Evolutionary conservation across 164 flowering plant genomes (phyloP).

Genomic region (Litsea cubeba): DNA sequence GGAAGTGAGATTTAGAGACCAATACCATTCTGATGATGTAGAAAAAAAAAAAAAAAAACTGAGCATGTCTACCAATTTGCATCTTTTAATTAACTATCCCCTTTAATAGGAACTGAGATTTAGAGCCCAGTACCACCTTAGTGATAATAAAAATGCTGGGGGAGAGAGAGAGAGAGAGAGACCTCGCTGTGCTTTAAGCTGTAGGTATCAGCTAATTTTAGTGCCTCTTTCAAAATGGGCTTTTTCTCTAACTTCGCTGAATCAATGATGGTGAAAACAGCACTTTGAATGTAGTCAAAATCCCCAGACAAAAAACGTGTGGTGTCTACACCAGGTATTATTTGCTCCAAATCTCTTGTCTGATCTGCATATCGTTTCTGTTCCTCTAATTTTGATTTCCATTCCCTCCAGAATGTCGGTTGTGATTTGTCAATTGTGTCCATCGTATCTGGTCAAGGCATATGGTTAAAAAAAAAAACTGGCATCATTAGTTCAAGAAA

Average conservation of each 20-base stretch:
- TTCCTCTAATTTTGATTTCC: constrained; percentile 83
- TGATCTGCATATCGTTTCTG: constrained; percentile 73
- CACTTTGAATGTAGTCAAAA: constrained; percentile 50
- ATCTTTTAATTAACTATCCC: not conserved
- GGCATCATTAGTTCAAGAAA: not conserved
- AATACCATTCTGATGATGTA: not conserved
- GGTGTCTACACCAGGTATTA: constrained; percentile 84
- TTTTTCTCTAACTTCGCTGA: constrained; percentile 73
- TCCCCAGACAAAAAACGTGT: constrained; percentile 82
- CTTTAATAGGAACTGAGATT: not conserved
- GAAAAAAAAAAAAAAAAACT: not conserved
- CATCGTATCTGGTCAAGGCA: constrained; percentile 45
- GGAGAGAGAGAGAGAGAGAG: constrained; percentile 8
- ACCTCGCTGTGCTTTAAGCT: constrained; percentile 68
- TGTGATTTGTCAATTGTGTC: constrained; percentile 50
- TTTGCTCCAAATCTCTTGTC: constrained; percentile 66
- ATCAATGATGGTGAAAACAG: constrained; percentile 51
- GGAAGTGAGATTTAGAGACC: not conserved
- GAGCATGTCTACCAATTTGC: not conserved
- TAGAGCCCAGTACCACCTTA: not conserved
- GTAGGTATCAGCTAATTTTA: constrained; percentile 60
- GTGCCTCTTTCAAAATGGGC: constrained; percentile 51
- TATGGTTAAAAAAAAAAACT: constrained; percentile 1
- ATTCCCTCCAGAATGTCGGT: constrained; percentile 88
- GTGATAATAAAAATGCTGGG: not conserved